phyloP scores from a whole-genome alignment of 805 yeast genomes.

The Yarrowia deformans region DNA sequence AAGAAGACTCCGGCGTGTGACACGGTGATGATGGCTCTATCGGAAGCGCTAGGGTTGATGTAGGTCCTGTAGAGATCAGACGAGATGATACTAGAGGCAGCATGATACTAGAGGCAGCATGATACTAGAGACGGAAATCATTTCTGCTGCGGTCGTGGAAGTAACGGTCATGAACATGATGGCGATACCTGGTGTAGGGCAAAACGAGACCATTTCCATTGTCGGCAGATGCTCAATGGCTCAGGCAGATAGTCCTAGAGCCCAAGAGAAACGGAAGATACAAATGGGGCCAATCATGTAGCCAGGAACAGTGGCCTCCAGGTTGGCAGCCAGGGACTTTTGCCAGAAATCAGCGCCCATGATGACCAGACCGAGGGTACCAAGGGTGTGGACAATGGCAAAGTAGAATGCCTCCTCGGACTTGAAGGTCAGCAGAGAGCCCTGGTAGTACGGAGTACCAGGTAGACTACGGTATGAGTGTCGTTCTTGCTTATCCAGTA shows the following conservation, averaged over 20 bases:
- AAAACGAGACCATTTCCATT: conserved; percentile 69
- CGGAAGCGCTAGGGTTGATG: conserved; percentile 55
- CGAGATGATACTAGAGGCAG: conserved; percentile 55
- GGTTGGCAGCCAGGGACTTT: conserved; percentile 56
- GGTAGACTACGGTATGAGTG: no score
- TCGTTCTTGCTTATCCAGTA: no score
- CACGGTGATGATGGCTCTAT: conserved; percentile 53
- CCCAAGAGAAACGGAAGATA: conserved; percentile 57
- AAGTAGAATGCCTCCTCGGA: conserved; percentile 41
- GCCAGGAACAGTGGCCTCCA: conserved; percentile 54
- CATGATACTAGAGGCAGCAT: no score
- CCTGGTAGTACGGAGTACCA: no score
- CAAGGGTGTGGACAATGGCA: conserved; percentile 42
- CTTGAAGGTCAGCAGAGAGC: conserved; percentile 58
- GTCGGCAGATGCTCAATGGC: conserved; percentile 71
- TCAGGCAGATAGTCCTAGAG: conserved; percentile 52
- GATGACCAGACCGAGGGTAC: conserved; percentile 42
- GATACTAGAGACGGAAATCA: no score
- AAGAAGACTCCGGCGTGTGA: conserved; percentile 56
- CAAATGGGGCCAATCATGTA: conserved; percentile 58
- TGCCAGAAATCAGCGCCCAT: conserved; percentile 52
- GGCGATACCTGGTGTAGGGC: conserved; percentile 69
- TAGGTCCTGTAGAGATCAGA: conserved; percentile 58
- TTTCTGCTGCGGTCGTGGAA: conserved; percentile 54
- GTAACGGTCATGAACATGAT: conserved; percentile 54